Evolutionary conservation across 2,329 filamentous ascomycete genomes (phyloP), one percentile per base, ranked within the genome.

Genomic region (Neofusicoccum umdonicola): DNA sequence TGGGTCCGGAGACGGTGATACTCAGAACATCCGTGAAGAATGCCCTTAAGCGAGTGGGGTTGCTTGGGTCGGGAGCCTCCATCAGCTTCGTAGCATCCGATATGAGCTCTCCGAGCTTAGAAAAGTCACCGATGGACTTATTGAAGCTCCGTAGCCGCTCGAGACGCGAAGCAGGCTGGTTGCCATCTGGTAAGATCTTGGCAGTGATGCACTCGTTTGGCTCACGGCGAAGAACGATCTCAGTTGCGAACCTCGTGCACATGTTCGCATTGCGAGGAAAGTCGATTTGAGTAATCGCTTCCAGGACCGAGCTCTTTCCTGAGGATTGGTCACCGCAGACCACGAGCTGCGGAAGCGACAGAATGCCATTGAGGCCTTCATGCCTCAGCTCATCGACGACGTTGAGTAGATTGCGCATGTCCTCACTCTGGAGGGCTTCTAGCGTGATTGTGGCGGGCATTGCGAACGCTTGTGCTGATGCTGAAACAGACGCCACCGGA

Each of bases 241-340:
- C 77, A 0, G 81, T 83, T 0, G 80, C 79, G 68, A 79, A 81
- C 2, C 78, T 69, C 1, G 80, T 82, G 47, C 79, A 82, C 2
- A 80, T 68, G 0, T 74, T 75, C 34, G 68, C 70, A 22, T 73
- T 71, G 3, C 73, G 73, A 39, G 79, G 80, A 61, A 81, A 79
- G 1, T 73, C 72, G 2, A 80, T 65, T 1, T 70, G 68, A 1
- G 76, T 78, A 3, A 82, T 75, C 0, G 76, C 78, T 63, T 83
- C 81, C 7, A 82, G 79, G 0, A 80, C 73, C 0, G 84, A 92
- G 0, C 88, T 92, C 73, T 97, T 97, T 0, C 93, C 93, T 0
- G 92, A 89, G 0, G 87, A 91, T 71, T 97, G 93, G 54, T 96
- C 92, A 0, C 93, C 93, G 0, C 96, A 87, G 0, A 96, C 85